These are phyloP conservation scores for Arachis hypogaea DNA, from an alignment of 306 rosid species.

Conservation along the genomic window DNA sequence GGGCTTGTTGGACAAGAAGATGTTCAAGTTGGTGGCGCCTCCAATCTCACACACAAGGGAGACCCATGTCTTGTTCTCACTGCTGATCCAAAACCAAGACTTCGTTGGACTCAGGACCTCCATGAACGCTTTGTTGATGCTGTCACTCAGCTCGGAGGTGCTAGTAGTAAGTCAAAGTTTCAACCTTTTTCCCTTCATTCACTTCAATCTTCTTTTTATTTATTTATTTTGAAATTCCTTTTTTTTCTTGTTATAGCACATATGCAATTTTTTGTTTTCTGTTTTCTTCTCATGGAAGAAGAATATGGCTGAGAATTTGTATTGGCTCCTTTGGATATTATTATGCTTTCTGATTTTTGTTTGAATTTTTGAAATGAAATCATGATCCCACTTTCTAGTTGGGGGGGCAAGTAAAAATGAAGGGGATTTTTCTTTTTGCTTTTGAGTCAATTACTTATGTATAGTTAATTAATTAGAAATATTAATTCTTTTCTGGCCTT, in stretches of 20 bases:
- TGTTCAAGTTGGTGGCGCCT: constrained; percentile 49
- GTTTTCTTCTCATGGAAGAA: background rate
- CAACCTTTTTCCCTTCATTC: constrained; percentile 10
- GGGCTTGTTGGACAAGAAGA: constrained; percentile 59
- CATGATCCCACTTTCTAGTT: constrained; percentile 19
- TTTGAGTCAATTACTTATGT: constrained; percentile 21
- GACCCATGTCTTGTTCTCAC: constrained; percentile 95
- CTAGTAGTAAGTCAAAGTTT: constrained; percentile 57
- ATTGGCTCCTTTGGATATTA: background rate
- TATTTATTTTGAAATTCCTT: too few relatives aligned
- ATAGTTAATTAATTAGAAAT: background rate
- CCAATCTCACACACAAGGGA: constrained; percentile 52
- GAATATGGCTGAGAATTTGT: constrained; percentile 11
- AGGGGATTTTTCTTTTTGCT: constrained; percentile 7
- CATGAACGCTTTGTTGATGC: constrained; percentile 97
- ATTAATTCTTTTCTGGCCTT: background rate
- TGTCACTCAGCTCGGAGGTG: constrained; percentile 95
- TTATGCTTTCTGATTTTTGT: constrained; percentile 2
- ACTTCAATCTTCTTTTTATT: background rate
- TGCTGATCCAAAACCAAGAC: constrained; percentile 99
- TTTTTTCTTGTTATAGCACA: background rate
- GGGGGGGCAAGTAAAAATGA: constrained; percentile 5
- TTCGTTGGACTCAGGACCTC: constrained; percentile 97
- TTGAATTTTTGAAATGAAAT: background rate
- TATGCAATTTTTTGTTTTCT: background rate